These are phyloP conservation scores for Penicillium sp. DNA, from an alignment of 2,329 filamentous ascomycete genomes.

Conservation along the genomic window DNA sequence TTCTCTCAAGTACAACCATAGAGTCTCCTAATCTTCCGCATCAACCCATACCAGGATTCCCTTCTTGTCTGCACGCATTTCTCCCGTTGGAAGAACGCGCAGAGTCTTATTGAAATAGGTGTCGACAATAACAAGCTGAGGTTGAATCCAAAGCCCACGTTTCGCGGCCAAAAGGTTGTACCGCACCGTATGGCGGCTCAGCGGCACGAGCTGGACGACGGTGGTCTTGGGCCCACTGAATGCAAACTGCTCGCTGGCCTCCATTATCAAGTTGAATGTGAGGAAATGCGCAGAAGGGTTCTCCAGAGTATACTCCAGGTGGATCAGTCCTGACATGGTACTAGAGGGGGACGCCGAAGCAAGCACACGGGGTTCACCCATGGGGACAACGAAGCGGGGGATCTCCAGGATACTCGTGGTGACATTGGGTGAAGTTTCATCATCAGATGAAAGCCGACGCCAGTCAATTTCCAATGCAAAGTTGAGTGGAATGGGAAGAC, in stretches of 20 bases:
- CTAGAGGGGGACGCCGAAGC: conserved; percentile 41
- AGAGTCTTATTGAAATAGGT: conserved; percentile 90
- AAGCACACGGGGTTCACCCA: conserved; percentile 80
- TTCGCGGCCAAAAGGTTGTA: conserved; percentile 68
- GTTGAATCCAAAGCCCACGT: conserved; percentile 62
- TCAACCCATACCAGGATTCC: conserved; percentile 45
- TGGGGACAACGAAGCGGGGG: conserved; percentile 73
- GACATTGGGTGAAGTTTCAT: conserved; percentile 26
- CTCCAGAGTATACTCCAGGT: conserved; percentile 69
- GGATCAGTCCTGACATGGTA: conserved; percentile 33
- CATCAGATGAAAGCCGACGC: conserved; percentile 51
- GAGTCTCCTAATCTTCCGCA: conserved; percentile 30
- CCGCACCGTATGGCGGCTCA: conserved; percentile 67
- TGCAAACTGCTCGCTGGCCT: conserved; percentile 84
- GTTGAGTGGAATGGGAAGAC: conserved; percentile 67
- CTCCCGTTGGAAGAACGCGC: conserved; percentile 71
- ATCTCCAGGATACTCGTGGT: conserved; percentile 68
- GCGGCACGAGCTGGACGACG: conserved; percentile 72
- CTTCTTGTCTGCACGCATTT: conserved; percentile 54
- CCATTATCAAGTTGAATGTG: conserved; percentile 88
- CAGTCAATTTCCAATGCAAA: conserved; percentile 71
- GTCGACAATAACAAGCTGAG: conserved; percentile 72
- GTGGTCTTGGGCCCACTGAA: conserved; percentile 84
- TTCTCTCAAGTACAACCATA: neutral
- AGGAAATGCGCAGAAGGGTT: conserved; percentile 93